These are phyloP conservation scores for Inga oerstediana DNA, from an alignment of 306 rosid species.

Conservation along the genomic window DNA sequence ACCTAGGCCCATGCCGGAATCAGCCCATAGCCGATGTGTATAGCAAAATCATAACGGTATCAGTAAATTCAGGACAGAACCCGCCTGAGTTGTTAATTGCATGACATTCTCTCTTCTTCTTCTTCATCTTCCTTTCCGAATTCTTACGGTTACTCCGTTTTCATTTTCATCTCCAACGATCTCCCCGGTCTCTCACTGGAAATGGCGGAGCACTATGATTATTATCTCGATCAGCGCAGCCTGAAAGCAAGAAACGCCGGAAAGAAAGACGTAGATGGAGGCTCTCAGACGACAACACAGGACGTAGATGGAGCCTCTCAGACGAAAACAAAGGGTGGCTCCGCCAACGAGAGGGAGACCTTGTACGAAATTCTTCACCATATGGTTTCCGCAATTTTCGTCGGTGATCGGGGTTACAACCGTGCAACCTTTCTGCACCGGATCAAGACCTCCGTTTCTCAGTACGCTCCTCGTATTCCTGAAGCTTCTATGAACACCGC, in stretches of 20 bases:
- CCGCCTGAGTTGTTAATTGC: not conserved
- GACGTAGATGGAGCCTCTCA: not conserved
- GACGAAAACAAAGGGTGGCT: not conserved
- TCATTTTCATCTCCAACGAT: not conserved
- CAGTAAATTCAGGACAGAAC: not conserved
- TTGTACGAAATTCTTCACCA: constrained; percentile 52
- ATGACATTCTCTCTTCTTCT: not conserved
- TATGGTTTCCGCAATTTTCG: constrained; percentile 47
- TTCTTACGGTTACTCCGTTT: not conserved
- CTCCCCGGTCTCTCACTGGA: constrained; percentile 9
- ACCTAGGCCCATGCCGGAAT: not conserved
- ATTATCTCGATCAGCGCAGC: no score
- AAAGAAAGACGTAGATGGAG: not conserved
- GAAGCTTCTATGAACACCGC: constrained; percentile 73
- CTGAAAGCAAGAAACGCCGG: not conserved
- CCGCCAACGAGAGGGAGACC: constrained; percentile 30
- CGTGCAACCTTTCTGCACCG: constrained; percentile 50
- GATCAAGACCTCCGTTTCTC: constrained; percentile 58
- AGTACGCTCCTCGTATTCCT: constrained; percentile 58
- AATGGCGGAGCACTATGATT: constrained; percentile 48
- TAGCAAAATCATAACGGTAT: not conserved
- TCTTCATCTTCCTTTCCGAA: not conserved
- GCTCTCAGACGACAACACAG: not conserved
- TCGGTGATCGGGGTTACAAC: constrained; percentile 37
- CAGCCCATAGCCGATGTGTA: not conserved